Conservation (phyloP, 805 yeast species). For the Candida broadrunensis region DNA sequence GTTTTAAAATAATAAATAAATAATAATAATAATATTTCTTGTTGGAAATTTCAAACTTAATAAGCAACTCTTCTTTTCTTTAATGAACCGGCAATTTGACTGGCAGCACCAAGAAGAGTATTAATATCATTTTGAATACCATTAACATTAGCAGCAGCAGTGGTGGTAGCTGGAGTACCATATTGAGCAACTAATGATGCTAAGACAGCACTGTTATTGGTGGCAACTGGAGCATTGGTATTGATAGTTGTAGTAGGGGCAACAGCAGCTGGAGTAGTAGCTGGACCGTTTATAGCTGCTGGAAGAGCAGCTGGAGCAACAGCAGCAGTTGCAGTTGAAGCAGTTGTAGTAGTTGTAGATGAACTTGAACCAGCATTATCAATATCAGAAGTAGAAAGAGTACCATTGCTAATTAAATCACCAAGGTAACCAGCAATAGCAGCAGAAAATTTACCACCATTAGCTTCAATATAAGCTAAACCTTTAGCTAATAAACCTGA, state of each 20-base stretch:
- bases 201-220: conserved; percentile 5
- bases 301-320: conserved; percentile 7
- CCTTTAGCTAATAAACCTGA: conserved; percentile 30
- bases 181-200: conserved; percentile 6
- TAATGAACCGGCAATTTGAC: conserved; percentile 5
- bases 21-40: not conserved
- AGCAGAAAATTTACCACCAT: conserved; percentile 21
- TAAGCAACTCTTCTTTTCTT: conserved; percentile 5
- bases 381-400: conserved; percentile 21
- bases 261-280: conserved; percentile 11
- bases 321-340: conserved; percentile 14
- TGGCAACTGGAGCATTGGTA: conserved; percentile 9
- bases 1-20: not conserved
- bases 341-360: conserved; percentile 17
- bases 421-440: conserved; percentile 27
- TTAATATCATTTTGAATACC: conserved; percentile 4
- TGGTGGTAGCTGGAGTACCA: conserved; percentile 8
- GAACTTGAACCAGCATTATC: conserved; percentile 17
- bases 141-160: conserved; percentile 7
- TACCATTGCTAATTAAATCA: conserved; percentile 20
- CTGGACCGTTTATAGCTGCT: conserved; percentile 8
- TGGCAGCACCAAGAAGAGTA: conserved; percentile 9
- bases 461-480: conserved; percentile 19
- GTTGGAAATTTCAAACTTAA: not conserved
- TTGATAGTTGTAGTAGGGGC: conserved; percentile 13